A percentile compares a stretch with the other conserved stretches of the same genome.
Evolutionary conservation across 768 basidiomycete species (phyloP).

Genomic region (Rhodotorula toruloides): DNA sequence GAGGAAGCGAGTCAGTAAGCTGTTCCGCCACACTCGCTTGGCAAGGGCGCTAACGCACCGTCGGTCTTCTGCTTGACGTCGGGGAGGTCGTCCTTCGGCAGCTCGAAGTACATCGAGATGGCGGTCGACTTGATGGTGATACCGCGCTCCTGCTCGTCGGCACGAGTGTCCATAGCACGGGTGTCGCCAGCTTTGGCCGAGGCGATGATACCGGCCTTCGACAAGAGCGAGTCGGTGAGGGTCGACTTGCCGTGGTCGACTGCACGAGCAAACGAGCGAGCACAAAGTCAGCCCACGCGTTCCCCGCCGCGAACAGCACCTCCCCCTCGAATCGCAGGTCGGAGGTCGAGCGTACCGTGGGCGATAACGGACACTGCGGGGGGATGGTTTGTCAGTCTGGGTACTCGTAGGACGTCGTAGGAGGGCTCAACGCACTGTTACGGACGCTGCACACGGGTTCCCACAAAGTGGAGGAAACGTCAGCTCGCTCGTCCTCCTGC

Average conservation of each 20-base stretch:
- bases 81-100: conserved; percentile 77
- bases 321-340: neutral
- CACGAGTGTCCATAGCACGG: conserved; percentile 87
- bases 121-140: conserved; percentile 99
- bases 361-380: conserved; percentile 51
- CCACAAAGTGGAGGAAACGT: conserved; percentile 14
- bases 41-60: conserved; percentile 52
- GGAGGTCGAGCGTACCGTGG: conserved; percentile 44
- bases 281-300: neutral
- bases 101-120: conserved; percentile 99
- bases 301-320: neutral
- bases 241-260: conserved; percentile 99
- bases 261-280: conserved; percentile 43
- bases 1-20: neutral
- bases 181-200: conserved; percentile 86
- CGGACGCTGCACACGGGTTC: conserved; percentile 30
- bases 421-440: conserved; percentile 23
- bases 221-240: conserved; percentile 95
- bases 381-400: neutral
- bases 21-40: no score
- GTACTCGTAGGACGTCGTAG: no score
- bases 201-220: conserved; percentile 99
- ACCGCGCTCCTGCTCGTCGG: conserved; percentile 98
- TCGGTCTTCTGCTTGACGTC: conserved; percentile 91
- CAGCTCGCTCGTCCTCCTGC: neutral